Evolutionary conservation across 495 filamentous ascomycete genomes (phyloP), one percentile per base, ranked within the genome.

Genomic region (Pyronema domesticum): DNA sequence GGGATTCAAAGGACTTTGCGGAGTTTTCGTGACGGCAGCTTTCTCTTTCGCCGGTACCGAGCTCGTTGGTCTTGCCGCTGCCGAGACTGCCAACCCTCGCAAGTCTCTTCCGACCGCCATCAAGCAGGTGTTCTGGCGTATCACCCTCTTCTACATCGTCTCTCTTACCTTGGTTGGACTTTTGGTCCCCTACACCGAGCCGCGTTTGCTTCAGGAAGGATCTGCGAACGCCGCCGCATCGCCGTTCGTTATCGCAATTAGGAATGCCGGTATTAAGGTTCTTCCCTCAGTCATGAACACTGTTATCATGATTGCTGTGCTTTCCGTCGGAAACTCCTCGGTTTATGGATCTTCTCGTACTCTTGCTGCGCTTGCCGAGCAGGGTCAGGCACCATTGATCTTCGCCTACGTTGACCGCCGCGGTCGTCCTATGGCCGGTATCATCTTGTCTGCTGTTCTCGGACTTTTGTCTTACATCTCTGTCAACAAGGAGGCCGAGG

Each of bases 61-160:
- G 65, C 71, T 95, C n/a, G 88, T 95, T 51, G 89, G 87, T 52
- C 75, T 95, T 36, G 86, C 87, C 30, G 86, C 86, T 39, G 87
- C 87, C 39, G 87, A 95, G 64, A 87, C 86, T 1, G 79, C 77
- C 4, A 93, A 93, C 65, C 87, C 87, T 8, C 79, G 86, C 56
- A 93, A 89, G 62, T 83, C 83, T 11, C 75, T 95, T 6, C 87
- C 87, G 0, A 83, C 81, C 0, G 87, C 87, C 43, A 78, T 89
- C 62, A 93, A 93, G 67, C 87, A 95, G 68, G 87, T 95, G 37
- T 95, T 95, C 69, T 95, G 88, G 88, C 82, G 88, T 64, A 95
- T 95, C 67, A 79, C 79, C 13, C 74, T 95, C 40, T 89, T 93
- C 68, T 93, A 93, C 68, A 70, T 89, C 33, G 78, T 86, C 50